Evolutionary conservation across 2,329 filamentous ascomycete genomes (phyloP).

Genomic region (Diaporthe ampelina): DNA sequence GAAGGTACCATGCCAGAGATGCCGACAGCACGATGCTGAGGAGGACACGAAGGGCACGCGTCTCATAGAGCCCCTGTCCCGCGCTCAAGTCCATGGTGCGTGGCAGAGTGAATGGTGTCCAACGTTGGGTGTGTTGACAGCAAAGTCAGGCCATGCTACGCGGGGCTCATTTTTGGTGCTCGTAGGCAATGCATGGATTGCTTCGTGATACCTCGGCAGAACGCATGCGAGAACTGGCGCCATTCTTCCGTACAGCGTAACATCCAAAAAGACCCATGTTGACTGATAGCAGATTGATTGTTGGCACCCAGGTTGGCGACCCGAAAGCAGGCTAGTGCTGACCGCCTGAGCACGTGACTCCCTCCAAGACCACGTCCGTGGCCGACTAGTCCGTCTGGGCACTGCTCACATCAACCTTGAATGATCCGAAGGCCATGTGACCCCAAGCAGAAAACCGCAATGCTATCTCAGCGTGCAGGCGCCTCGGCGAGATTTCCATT

Average conservation of each 20-base stretch:
- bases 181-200: background rate
- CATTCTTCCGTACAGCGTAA: background rate
- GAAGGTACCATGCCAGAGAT: slow-evolving; percentile 1
- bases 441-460: too few species aligned
- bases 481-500: too few species aligned
- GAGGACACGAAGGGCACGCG: background rate
- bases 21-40: background rate
- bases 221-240: background rate
- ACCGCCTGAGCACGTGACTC: slow-evolving; percentile 3
- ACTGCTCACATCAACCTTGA: too few species aligned
- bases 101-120: too few species aligned
- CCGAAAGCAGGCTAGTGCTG: slow-evolving; percentile 23
- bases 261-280: background rate
- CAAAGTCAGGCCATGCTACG: background rate
- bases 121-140: too few species aligned
- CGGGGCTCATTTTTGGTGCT: background rate
- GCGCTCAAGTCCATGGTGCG: background rate
- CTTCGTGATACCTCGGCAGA: background rate
- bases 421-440: too few species aligned
- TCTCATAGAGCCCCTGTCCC: background rate
- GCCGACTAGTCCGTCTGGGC: too few species aligned
- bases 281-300: background rate
- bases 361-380: too few species aligned
- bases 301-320: background rate
- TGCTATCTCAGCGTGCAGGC: too few species aligned